phyloP scores from a whole-genome alignment of 768 basidiomycete genomes.

The Amanita jacksonii region DNA sequence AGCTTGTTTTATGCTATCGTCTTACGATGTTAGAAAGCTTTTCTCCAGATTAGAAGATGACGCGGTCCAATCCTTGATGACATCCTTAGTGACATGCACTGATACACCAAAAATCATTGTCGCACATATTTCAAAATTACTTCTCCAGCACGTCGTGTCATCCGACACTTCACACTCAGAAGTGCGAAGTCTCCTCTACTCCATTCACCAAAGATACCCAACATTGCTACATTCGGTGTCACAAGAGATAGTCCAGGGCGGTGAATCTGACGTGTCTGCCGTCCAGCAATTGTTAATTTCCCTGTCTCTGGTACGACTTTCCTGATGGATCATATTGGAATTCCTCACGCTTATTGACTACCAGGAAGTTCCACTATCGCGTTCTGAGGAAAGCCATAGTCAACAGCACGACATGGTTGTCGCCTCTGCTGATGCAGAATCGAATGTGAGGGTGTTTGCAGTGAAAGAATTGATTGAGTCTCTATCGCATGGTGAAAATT shows the following conservation, averaged over 20 bases:
- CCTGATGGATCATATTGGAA: not conserved
- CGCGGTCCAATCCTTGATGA: slow-evolving; percentile 22
- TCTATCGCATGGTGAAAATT: slow-evolving; percentile 21
- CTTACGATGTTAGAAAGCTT: not conserved
- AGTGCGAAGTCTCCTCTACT: slow-evolving; percentile 32
- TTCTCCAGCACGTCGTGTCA: slow-evolving; percentile 20
- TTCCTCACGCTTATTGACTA: not conserved
- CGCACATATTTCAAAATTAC: slow-evolving; percentile 18
- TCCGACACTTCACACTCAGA: slow-evolving; percentile 13
- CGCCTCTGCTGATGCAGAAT: slow-evolving; percentile 53
- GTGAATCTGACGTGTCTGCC: slow-evolving; percentile 27
- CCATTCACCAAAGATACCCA: slow-evolving; percentile 60
- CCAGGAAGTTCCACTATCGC: slow-evolving; percentile 6
- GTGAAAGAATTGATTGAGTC: slow-evolving; percentile 43
- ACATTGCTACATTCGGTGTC: not conserved
- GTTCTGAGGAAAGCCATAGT: not conserved
- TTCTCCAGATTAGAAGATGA: slow-evolving; percentile 24
- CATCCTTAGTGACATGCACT: slow-evolving; percentile 26
- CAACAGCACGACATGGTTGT: slow-evolving; percentile 32
- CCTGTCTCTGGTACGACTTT: slow-evolving; percentile 40
- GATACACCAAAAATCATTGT: slow-evolving; percentile 25
- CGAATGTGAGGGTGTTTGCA: slow-evolving; percentile 46
- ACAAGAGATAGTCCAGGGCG: slow-evolving; percentile 14
- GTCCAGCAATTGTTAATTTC: slow-evolving; percentile 50
- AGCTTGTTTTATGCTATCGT: slow-evolving; percentile 3